Base-by-base conservation (phyloP, 176 grass and related monocot species). In the Phyllostachys edulis region DNA sequence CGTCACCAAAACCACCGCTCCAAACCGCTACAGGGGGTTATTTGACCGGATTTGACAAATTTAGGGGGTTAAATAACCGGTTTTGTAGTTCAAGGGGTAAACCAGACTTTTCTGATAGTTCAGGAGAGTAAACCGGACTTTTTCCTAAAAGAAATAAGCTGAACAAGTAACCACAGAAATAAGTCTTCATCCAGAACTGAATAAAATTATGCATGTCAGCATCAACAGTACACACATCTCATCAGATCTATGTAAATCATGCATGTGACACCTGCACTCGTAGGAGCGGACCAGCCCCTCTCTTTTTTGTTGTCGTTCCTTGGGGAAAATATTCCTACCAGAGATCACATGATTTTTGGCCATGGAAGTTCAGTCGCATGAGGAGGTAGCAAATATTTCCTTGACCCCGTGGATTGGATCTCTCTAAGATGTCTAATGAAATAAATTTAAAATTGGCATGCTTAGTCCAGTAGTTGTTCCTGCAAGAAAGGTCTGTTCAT, bases 191-290 rank as follows among this genome's bases (percentile, higher is more conserved):
- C 73, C n/a, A 7, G 69, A 78, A 56, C 47, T 49, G 55, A 67
- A 84, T 49, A 82, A 23, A 71, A 76, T 73, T 88, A 72, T 67
- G 46, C 20, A 73, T 6, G 82, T 75, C 77, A 44, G 26, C 37
- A 69, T 80, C 51, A 50, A 61, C 42, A 69, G 51, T 39, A 77
- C 27, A 38, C 40, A 69, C 52, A 76, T 51, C 51, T 76, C 41
- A 69, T 69, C 70, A 69, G 4, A 75, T 80, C 18, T 61, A 62
- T 67, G 62, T 44, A 36, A 79, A 67, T 50, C 52, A 77, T 81
- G 78, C 63, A 76, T 40, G 77, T 85, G 69, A 61, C 69, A 80
- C 59, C 67, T 79, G 68, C 63, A 60, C 32, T 59, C 29, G 7
- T 15, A 81, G 16, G 73, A 56, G 71, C 65, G 59, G 60, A 46